Percentiles rank a stretch among this genome's conserved stretches.
These are phyloP conservation scores for Vinca minor DNA, from an alignment of 257 asterid species.

Conservation along the genomic window DNA sequence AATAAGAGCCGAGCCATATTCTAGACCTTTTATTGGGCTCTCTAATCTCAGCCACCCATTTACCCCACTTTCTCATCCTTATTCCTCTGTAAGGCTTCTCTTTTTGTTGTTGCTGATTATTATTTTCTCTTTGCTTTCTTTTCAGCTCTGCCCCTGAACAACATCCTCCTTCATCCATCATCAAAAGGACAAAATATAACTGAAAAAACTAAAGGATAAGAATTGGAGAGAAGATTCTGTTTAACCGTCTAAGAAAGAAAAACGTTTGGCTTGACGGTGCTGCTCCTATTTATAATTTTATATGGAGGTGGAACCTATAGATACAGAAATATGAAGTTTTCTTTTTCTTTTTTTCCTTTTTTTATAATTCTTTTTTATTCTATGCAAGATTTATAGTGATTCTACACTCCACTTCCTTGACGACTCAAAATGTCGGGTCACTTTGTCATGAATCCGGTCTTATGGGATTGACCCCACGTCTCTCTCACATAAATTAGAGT, in stretches of 20 bases:
- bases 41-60: slow-evolving; percentile 90
- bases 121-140: slow-evolving; percentile 48
- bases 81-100: slow-evolving; percentile 75
- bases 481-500: too few species aligned
- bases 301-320: slow-evolving; percentile 34
- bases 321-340: too few species aligned
- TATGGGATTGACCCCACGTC: too few species aligned
- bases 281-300: slow-evolving; percentile 37
- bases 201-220: slow-evolving; percentile 1
- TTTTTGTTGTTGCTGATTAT: slow-evolving; percentile 19
- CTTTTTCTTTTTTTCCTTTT: too few species aligned
- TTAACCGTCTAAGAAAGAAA: slow-evolving; percentile 12
- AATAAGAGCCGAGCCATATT: slow-evolving; percentile 84
- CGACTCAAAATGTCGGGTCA: too few species aligned
- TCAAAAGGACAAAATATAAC: not conserved
- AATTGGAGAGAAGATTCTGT: slow-evolving; percentile 8
- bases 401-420: too few species aligned
- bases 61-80: slow-evolving; percentile 95
- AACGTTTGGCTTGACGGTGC: slow-evolving; percentile 8
- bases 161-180: slow-evolving; percentile 23
- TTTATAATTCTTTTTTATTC: too few species aligned
- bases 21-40: slow-evolving; percentile 81
- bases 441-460: too few species aligned
- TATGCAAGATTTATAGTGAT: too few species aligned
- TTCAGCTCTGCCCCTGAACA: too few species aligned